A percentile compares a stretch with the other conserved stretches of the same genome.
Conservation (phyloP, 805 yeast species). For the Schwanniomyces polymorphus region DNA sequence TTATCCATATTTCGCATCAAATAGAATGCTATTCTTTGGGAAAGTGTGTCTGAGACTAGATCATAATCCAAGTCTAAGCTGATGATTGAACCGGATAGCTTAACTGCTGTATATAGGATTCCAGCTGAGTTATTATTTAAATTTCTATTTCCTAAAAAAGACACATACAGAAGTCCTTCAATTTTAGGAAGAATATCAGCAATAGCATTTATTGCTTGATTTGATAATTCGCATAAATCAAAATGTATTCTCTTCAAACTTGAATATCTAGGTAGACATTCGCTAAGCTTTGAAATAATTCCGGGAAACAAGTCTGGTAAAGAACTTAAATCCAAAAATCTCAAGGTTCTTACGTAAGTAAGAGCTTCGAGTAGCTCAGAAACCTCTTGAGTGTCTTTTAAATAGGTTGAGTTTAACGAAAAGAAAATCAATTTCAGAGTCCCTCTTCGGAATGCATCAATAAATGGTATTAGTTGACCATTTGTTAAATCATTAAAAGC, state of each 20-base stretch:
- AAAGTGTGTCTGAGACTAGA: slow-evolving; percentile 48
- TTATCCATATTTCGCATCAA: slow-evolving; percentile 58
- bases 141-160: slow-evolving; percentile 51
- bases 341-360: slow-evolving; percentile 36
- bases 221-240: slow-evolving; percentile 51
- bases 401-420: slow-evolving; percentile 51
- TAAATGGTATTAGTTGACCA: slow-evolving; percentile 49
- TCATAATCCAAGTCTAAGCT: slow-evolving; percentile 57
- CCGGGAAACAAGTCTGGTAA: slow-evolving; percentile 54
- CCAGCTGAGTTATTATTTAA: slow-evolving; percentile 46
- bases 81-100: slow-evolving; percentile 44
- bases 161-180: slow-evolving; percentile 51
- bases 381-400: slow-evolving; percentile 41
- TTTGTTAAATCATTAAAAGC: slow-evolving; percentile 53
- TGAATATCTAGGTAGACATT: slow-evolving; percentile 45
- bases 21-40: slow-evolving; percentile 55
- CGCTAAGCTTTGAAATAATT: slow-evolving; percentile 43
- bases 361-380: slow-evolving; percentile 36
- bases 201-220: slow-evolving; percentile 48
- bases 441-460: slow-evolving; percentile 36
- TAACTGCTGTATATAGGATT: slow-evolving; percentile 51
- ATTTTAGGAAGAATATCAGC: slow-evolving; percentile 49
- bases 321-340: slow-evolving; percentile 55
- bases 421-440: slow-evolving; percentile 45
- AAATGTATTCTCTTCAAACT: slow-evolving; percentile 53